A percentile compares a stretch with the other conserved stretches of the same genome.
Conservation (phyloP, 1,139 yeast genomes). For the Suhomyces kunorum region DNA sequence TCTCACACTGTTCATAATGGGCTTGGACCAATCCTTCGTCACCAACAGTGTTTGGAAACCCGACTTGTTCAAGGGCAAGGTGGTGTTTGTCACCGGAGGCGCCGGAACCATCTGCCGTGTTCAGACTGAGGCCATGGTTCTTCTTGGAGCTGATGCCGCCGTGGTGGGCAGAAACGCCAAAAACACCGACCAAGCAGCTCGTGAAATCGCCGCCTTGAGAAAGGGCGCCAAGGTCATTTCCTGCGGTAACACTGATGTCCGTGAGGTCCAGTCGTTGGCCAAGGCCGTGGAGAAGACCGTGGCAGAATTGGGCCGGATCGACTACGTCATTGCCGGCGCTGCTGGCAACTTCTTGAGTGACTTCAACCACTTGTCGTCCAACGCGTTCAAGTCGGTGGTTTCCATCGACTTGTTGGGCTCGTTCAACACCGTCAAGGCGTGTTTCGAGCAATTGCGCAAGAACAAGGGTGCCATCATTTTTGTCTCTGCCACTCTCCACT, state of each 20-base stretch:
- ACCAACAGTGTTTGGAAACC: constrained; percentile 47
- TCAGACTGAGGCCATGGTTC: constrained; percentile 30
- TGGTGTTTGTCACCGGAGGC: constrained; percentile 38
- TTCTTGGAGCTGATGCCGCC: constrained; percentile 31
- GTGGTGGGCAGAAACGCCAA: constrained; percentile 27
- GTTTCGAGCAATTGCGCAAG: constrained; percentile 25
- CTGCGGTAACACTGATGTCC: constrained; percentile 24
- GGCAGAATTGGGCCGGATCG: constrained; percentile 27
- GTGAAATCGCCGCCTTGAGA: constrained; percentile 47
- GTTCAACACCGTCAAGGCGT: constrained; percentile 72
- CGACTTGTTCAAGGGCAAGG: constrained; percentile 75
- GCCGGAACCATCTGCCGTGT: constrained; percentile 31
- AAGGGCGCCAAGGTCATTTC: constrained; percentile 26
- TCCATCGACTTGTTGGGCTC: constrained; percentile 77
- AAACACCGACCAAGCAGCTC: constrained; percentile 51
- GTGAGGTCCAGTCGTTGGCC: constrained; percentile 23
- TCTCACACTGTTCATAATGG: constrained; percentile 3
- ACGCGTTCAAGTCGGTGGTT: constrained; percentile 29
- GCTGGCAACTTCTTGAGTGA: constrained; percentile 32
- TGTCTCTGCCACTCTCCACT: constrained; percentile 73
- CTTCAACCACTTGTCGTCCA: constrained; percentile 29
- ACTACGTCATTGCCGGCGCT: constrained; percentile 31
- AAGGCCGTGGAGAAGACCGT: constrained; percentile 26
- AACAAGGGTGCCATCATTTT: constrained; percentile 28
- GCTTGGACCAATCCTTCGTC: constrained; percentile 28